Percentiles rank a stretch among this genome's conserved stretches.
Evolutionary conservation across 768 basidiomycete species (phyloP).

Genomic region (Boletus huronensis): DNA sequence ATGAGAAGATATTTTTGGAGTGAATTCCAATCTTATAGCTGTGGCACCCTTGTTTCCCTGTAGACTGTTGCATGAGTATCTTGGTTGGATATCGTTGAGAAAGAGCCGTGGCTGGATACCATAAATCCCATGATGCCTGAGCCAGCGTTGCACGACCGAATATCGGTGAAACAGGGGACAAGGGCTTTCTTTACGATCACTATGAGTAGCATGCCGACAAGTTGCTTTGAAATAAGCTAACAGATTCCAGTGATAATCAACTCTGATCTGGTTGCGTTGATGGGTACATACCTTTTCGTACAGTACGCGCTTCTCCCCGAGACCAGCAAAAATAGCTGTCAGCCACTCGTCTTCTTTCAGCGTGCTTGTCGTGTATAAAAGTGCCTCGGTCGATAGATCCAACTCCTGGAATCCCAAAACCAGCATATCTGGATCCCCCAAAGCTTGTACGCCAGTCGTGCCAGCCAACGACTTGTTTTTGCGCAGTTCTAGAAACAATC

Average conservation of each 20-base stretch:
- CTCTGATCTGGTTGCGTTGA: background rate
- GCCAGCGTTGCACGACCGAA: slow-evolving; percentile 53
- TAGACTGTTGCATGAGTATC: background rate
- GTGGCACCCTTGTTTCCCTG: slow-evolving; percentile 85
- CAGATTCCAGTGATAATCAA: background rate
- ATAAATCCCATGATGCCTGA: slow-evolving; percentile 77
- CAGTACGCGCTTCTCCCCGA: slow-evolving; percentile 60
- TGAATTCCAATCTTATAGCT: slow-evolving; percentile 59
- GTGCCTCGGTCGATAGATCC: slow-evolving; percentile 73
- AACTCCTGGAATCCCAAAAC: slow-evolving; percentile 81
- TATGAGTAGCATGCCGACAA: slow-evolving; percentile 80
- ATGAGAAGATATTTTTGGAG: slow-evolving; percentile 35
- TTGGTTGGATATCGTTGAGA: background rate
- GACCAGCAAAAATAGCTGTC: slow-evolving; percentile 57
- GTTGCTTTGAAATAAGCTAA: slow-evolving; percentile 73
- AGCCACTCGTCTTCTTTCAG: slow-evolving; percentile 69
- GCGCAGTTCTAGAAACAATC: slow-evolving; percentile 4
- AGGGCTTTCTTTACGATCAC: slow-evolving; percentile 58
- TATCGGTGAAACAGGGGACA: slow-evolving; percentile 47
- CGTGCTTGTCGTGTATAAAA: slow-evolving; percentile 65
- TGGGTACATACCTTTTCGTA: slow-evolving; percentile 60
- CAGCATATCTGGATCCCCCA: slow-evolving; percentile 59
- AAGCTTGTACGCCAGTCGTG: slow-evolving; percentile 17
- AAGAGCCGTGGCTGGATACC: slow-evolving; percentile 37
- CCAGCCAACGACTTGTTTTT: background rate